Conservation (phyloP, 2,329 filamentous ascomycete genomes). For the Stachybotrys echinatus region DNA sequence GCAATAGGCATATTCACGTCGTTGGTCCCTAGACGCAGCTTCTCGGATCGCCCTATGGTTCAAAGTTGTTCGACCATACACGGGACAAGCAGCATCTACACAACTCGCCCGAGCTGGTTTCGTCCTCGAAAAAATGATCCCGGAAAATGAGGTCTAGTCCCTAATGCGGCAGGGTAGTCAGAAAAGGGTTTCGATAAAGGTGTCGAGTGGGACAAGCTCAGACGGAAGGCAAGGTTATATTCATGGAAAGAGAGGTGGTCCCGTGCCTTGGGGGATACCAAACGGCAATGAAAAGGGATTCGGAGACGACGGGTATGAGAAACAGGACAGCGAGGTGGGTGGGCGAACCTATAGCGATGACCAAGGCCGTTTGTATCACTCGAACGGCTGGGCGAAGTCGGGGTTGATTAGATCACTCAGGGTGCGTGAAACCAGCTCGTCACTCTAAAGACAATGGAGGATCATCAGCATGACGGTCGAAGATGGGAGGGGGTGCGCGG, state of each 20-base stretch:
- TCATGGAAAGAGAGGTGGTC: no score
- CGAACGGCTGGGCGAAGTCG: slow-evolving; percentile 1
- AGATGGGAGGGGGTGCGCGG: neutral
- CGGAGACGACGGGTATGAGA: no score
- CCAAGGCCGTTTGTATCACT: slow-evolving; percentile 9
- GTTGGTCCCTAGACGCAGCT: slow-evolving; percentile 12
- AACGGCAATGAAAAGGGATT: no score
- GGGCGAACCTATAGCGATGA: slow-evolving; percentile 2
- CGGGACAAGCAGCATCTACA: slow-evolving; percentile 4
- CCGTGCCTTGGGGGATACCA: no score
- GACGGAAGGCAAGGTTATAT: neutral
- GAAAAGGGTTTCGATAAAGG: neutral
- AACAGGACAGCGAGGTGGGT: no score
- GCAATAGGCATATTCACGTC: slow-evolving; percentile 28
- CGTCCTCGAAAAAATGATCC: neutral
- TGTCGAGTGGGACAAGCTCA: neutral
- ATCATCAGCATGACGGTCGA: neutral
- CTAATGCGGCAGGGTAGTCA: neutral
- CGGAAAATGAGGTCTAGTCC: neutral
- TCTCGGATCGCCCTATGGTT: slow-evolving; percentile 16
- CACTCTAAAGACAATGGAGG: neutral
- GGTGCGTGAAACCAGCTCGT: neutral
- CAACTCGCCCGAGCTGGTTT: neutral
- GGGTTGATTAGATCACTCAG: neutral
- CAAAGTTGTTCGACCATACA: slow-evolving; percentile 17